phyloP scores from a whole-genome alignment of 2,329 filamentous ascomycete species.

The Zasmidium angulare region DNA sequence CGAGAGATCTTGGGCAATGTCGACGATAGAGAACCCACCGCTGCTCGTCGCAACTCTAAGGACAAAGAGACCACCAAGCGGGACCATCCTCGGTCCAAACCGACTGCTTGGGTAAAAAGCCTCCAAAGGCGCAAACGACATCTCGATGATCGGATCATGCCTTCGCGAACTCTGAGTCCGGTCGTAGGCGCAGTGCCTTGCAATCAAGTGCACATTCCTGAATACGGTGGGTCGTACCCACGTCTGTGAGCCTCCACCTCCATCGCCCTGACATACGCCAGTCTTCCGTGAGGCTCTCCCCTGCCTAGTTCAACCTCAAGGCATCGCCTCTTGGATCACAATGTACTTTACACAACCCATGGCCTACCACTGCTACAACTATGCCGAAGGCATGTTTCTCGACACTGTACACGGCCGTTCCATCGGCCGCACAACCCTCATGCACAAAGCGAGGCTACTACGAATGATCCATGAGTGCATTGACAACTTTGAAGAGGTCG shows the following conservation, averaged over 20 bases:
- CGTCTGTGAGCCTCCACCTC: neutral
- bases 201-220: neutral
- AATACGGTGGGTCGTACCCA: neutral
- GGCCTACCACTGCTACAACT: neutral
- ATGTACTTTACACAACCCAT: neutral
- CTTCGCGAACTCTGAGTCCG: neutral
- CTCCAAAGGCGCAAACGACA: neutral
- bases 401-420: neutral
- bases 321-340: neutral
- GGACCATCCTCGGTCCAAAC: neutral
- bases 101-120: neutral
- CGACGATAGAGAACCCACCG: neutral
- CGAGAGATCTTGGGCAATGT: neutral
- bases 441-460: neutral
- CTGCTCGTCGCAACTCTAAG: neutral
- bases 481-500: neutral
- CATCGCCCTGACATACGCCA: neutral
- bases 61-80: neutral
- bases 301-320: neutral
- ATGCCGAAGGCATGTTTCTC: neutral
- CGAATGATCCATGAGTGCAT: neutral
- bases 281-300: neutral
- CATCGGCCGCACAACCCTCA: neutral
- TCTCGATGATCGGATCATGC: neutral
- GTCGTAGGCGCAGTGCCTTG: neutral